Percentiles rank a stretch among this genome's conserved stretches.
Conservation (phyloP, 768 basidiomycete genomes). For the Phaeolepiota aurea region DNA sequence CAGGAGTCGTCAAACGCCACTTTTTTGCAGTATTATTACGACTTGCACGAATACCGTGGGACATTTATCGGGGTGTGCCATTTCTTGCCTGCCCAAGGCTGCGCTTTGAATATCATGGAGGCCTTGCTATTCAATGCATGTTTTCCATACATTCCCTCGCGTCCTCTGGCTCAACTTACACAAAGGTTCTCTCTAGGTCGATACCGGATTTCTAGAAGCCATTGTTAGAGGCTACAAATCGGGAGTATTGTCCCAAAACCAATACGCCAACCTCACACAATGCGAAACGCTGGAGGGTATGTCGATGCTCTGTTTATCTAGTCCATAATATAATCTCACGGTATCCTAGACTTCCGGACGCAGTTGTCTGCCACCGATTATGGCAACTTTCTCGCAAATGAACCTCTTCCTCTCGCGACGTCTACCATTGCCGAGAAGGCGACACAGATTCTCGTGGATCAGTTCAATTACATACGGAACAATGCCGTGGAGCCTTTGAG, state of each 20-base stretch:
- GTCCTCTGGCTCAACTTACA: conserved; percentile 16
- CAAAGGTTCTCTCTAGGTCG: conserved; percentile 36
- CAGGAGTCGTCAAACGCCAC: no score
- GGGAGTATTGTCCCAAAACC: conserved; percentile 80
- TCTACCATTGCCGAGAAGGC: conserved; percentile 96
- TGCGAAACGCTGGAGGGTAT: conserved; percentile 95
- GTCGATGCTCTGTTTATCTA: conserved; percentile 7
- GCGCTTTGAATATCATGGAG: no score
- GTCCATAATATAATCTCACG: not conserved
- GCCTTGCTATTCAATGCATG: conserved; percentile 83
- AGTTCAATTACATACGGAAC: conserved; percentile 89
- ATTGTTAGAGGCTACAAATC: conserved; percentile 90
- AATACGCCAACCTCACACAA: conserved; percentile 91
- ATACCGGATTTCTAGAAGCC: conserved; percentile 71
- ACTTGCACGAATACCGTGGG: not conserved
- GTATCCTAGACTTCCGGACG: conserved; percentile 77
- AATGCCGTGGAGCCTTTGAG: conserved; percentile 88
- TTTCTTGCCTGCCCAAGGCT: no score
- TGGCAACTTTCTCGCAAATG: conserved; percentile 96
- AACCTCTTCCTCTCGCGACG: conserved; percentile 87
- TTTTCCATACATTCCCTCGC: conserved; percentile 2
- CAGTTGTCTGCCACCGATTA: conserved; percentile 97
- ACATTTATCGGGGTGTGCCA: not conserved
- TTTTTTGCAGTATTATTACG: no score
- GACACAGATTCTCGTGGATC: conserved; percentile 90